Base-by-base conservation (phyloP, 768 basidiomycete species). In the Boletus vermiculosoides region DNA sequence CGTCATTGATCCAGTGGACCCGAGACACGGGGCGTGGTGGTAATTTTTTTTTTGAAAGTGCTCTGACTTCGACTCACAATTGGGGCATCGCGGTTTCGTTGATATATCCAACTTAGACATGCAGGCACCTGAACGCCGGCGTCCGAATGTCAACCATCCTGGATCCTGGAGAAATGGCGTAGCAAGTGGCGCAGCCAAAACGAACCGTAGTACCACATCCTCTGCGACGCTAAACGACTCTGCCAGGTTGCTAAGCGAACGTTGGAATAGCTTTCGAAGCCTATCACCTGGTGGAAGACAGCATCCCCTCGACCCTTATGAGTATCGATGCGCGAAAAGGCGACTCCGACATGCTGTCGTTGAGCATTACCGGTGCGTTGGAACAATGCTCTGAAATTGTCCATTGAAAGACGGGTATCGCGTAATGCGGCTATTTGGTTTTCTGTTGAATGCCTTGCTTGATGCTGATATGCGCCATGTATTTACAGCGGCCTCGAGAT, bases 281-380 rank as follows among this genome's bases (percentile, higher is more conserved):
- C 11, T 20, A 18, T 34, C 44, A 0, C n/a, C 15, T 10, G 40
- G 40, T 42, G 48, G 9, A 37, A 49, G 40, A 33, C 51, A 34
- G 20, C 40, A 54, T 28, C 51, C 63, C 11, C 78, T 73, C 33
- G 83, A 88, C 63, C 92, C 91, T 0, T 90, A 88, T 45, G 83
- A 88, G 54, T 99, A 97, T 72, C 76, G 84, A 40, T 76, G 83
- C 40, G 94, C 95, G n/a, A 92, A 90, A 74, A 86, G 85, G 69
- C 85, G 84, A 66, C 78, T 99, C 45, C 90, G 90, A 71, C 86
- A 84, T 58, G 97, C 96, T 2, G 80, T 90, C 0, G 63, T 86
- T 49, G 93, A 96, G 66, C 87, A 88, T 68, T 96, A 98, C 72
- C 82, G 84, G 87, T 87, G 62, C 37, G 64, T 70, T 56, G 16